Evolutionary conservation across 106 monocot species (phyloP).

Genomic region (Allium cepa): DNA sequence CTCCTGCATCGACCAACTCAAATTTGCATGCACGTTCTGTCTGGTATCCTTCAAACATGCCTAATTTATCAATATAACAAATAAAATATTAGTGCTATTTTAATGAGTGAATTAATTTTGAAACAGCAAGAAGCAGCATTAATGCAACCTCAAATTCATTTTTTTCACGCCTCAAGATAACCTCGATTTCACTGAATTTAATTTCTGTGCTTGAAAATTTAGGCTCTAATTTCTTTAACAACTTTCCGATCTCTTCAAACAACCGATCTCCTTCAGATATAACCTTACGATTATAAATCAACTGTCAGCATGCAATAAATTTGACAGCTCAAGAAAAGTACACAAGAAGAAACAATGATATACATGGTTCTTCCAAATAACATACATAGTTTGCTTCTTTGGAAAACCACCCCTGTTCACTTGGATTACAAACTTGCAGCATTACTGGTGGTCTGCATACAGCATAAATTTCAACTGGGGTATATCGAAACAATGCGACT

Average conservation of each 20-base stretch:
- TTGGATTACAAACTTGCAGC: slow-evolving; percentile 50
- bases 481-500: slow-evolving; percentile 89
- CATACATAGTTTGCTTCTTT: slow-evolving; percentile 66
- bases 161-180: slow-evolving; percentile 63
- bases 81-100: not conserved
- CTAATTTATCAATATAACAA: slow-evolving; percentile 19
- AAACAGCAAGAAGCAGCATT: not conserved
- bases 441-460: slow-evolving; percentile 65
- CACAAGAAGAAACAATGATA: not conserved
- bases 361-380: not conserved
- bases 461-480: slow-evolving; percentile 61
- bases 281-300: slow-evolving; percentile 36
- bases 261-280: slow-evolving; percentile 26
- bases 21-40: slow-evolving; percentile 10
- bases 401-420: slow-evolving; percentile 55
- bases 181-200: slow-evolving; percentile 35
- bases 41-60: slow-evolving; percentile 32
- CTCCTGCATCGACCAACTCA: slow-evolving; percentile 60
- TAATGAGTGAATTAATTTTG: too few relatives aligned
- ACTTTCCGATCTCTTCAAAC: slow-evolving; percentile 45
- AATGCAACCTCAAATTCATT: slow-evolving; percentile 64
- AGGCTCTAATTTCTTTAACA: slow-evolving; percentile 37
- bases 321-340: not conserved
- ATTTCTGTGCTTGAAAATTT: slow-evolving; percentile 8
- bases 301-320: slow-evolving; percentile 9